These are phyloP conservation scores for Calonectria crousiana DNA, from an alignment of 2,329 filamentous ascomycete genomes.

Conservation along the genomic window DNA sequence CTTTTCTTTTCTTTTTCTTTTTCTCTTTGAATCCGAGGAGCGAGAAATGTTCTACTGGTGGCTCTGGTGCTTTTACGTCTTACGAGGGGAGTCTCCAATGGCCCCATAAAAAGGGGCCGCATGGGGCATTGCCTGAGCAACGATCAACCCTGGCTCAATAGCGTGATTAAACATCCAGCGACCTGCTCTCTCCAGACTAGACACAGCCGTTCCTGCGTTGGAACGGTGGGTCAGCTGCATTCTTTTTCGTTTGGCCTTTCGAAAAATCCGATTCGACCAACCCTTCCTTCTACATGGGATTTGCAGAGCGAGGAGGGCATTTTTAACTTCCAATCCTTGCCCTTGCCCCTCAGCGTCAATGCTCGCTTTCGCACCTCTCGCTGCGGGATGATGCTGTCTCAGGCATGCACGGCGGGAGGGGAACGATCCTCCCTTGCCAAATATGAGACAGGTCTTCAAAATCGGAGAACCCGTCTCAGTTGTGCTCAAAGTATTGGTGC, in stretches of 20 bases:
- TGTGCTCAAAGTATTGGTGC: background rate
- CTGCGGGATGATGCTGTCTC: background rate
- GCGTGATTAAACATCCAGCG: background rate
- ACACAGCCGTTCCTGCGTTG: background rate
- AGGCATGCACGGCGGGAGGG: background rate
- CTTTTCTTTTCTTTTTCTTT: background rate
- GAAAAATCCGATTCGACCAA: background rate
- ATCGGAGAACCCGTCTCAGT: background rate
- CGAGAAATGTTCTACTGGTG: conserved; percentile 1
- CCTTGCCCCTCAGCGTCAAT: background rate
- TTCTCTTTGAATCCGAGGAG: background rate
- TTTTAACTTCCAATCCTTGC: background rate
- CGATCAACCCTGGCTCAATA: background rate
- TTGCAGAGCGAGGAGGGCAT: background rate
- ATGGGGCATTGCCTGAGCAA: conserved; percentile 4
- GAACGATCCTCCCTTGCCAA: background rate
- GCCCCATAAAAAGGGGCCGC: conserved; percentile 4
- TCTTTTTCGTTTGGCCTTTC: background rate
- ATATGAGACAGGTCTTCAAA: background rate
- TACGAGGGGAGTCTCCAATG: background rate
- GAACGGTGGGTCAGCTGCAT: background rate
- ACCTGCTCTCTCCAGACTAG: background rate
- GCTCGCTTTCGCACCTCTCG: background rate
- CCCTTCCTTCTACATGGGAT: background rate
- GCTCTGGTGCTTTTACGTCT: background rate